These are phyloP conservation scores for Firmiana major DNA, from an alignment of 345 rosid genomes.

Conservation along the genomic window DNA sequence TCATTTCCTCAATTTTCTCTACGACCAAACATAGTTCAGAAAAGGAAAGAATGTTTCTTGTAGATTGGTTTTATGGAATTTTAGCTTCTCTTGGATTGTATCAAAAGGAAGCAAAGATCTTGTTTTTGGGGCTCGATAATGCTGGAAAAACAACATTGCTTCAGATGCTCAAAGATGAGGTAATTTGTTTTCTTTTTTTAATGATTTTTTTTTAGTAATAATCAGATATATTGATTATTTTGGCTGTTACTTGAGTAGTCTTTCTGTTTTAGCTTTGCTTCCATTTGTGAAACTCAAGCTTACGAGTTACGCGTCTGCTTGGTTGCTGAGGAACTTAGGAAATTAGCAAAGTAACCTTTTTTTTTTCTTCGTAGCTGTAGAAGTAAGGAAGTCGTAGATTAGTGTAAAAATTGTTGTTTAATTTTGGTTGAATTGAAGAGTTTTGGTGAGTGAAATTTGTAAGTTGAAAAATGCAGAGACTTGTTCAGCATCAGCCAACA, in stretches of 20 bases:
- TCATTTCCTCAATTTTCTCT: not conserved
- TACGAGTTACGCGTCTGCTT: not conserved
- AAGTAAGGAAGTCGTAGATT: not conserved
- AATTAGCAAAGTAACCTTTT: not conserved
- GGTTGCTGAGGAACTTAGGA: conserved; percentile 3
- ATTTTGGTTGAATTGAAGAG: not conserved
- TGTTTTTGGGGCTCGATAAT: conserved; percentile 18
- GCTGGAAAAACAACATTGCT: conserved; percentile 19
- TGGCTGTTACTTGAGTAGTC: not conserved
- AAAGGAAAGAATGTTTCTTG: conserved; percentile 1
- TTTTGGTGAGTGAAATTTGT: not conserved
- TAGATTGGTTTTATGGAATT: conserved; percentile 18
- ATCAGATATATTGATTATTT: not conserved
- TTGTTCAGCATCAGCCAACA: conserved; percentile 22
- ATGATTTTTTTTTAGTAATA: not conserved
- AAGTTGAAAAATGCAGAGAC: conserved; percentile 11
- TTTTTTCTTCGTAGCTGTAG: not conserved
- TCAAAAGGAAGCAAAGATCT: conserved; percentile 20
- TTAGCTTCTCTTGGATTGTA: conserved; percentile 13
- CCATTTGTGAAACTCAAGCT: not conserved
- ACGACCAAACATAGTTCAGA: not conserved
- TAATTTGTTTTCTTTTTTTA: not conserved
- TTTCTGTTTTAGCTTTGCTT: not conserved
- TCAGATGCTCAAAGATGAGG: conserved; percentile 20
- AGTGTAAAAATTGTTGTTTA: not conserved